Evolutionary conservation across 257 asterid species (phyloP).

Genomic region (Solanum bulbocastanum): DNA sequence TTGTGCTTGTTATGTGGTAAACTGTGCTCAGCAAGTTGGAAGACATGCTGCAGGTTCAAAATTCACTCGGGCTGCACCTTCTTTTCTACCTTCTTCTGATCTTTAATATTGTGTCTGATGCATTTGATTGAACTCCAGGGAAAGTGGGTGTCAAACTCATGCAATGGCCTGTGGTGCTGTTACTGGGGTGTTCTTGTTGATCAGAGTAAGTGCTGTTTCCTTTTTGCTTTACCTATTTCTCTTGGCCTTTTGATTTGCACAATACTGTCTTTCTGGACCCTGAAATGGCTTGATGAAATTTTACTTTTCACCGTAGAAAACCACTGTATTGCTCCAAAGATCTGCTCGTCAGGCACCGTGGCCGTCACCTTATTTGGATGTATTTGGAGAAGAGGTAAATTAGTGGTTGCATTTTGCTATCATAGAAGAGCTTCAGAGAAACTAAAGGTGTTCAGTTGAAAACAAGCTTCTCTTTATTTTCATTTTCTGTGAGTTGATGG

Average conservation of each 20-base stretch:
- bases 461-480: neutral
- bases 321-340: conserved; percentile 85
- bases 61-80: neutral
- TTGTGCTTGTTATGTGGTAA: conserved; percentile 87
- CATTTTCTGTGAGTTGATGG: neutral
- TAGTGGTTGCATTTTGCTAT: neutral
- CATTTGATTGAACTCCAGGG: conserved; percentile 31
- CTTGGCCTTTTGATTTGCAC: neutral
- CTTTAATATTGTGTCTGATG: neutral
- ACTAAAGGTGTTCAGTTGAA: neutral
- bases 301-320: conserved; percentile 39
- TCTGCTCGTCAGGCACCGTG: conserved; percentile 93
- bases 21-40: conserved; percentile 91
- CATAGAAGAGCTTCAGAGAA: neutral
- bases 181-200: conserved; percentile 83
- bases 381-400: conserved; percentile 94
- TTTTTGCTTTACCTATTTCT: neutral
- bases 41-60: conserved; percentile 79
- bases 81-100: neutral
- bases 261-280: neutral
- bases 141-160: conserved; percentile 76
- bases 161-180: conserved; percentile 88
- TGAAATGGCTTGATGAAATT: neutral
- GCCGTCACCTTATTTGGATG: conserved; percentile 98
- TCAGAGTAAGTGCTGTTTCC: conserved; percentile 45